Percentiles rank a stretch among this genome's conserved stretches.
Evolutionary conservation across 371 early-diverging fungal genomes (phyloP).

Genomic region (Lichtheimia hyalospora): DNA sequence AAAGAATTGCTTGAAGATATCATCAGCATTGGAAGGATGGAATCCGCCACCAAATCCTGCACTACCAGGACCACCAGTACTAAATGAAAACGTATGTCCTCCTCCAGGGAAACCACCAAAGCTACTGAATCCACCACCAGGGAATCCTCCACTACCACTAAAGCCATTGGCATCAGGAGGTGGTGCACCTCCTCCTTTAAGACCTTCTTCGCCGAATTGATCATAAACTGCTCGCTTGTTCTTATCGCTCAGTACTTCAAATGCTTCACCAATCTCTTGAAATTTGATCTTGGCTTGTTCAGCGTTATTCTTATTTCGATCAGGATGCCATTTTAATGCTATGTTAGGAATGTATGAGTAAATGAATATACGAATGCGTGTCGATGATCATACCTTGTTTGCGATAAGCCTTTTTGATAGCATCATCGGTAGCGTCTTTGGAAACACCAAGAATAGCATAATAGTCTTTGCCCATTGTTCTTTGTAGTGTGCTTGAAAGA

Average conservation of each 20-base stretch:
- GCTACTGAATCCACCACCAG: slow-evolving; percentile 19
- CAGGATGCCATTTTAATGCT: slow-evolving; percentile 56
- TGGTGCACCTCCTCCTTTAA: slow-evolving; percentile 64
- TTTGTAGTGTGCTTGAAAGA: neutral
- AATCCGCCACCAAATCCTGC: slow-evolving; percentile 71
- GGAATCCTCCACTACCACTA: slow-evolving; percentile 34
- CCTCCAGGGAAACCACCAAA: slow-evolving; percentile 38
- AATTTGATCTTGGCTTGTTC: slow-evolving; percentile 28
- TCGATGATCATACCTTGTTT: slow-evolving; percentile 54
- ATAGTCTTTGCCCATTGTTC: slow-evolving; percentile 87
- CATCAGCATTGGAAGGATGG: slow-evolving; percentile 83
- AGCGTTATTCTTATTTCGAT: slow-evolving; percentile 47
- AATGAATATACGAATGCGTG: too few species aligned
- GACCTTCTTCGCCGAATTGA: slow-evolving; percentile 90
- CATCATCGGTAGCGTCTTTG: slow-evolving; percentile 81
- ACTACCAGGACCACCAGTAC: slow-evolving; percentile 46
- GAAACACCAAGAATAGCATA: slow-evolving; percentile 88
- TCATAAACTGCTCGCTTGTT: slow-evolving; percentile 87
- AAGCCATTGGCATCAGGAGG: slow-evolving; percentile 45
- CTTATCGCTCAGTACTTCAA: slow-evolving; percentile 93
- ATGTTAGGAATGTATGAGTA: neutral
- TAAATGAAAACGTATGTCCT: slow-evolving; percentile 58
- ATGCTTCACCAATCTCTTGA: slow-evolving; percentile 82
- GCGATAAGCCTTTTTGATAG: slow-evolving; percentile 92
- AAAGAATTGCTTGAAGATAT: slow-evolving; percentile 91